Evolutionary conservation across 345 rosid species (phyloP), one percentile per base, ranked within the genome.

Genomic region (Melaleuca quinquenervia): DNA sequence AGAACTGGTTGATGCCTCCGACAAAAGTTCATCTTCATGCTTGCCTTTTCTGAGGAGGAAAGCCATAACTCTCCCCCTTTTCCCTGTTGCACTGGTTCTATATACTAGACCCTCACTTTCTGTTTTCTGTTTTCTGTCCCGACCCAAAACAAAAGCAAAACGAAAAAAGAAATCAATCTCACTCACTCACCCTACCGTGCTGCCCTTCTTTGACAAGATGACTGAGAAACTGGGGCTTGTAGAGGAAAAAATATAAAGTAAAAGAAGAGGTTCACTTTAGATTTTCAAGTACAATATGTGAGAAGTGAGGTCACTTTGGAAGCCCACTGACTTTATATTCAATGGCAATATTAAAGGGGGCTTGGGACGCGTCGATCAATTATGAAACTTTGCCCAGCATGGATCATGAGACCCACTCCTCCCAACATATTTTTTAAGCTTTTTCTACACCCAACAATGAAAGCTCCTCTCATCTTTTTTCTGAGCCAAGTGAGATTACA

Each of bases 381-480:
- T 7, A 26, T 45, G n/a, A 41, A 84, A 21, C n/a, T 84, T 50
- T 62, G 80, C 80, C 26, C 13, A 70, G 9, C 80, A 54, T 52
- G 84, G 78, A 78, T 74, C 32, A 83, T 87, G 56, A 51, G 80
- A 13, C 78, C 83, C 90, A 90, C 89, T 88, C 85, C 55, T 84
- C 83, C 83, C 78, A 87, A 54, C 88, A 84, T 86, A 76, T 74
- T 55, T 70, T 60, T 86, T 60, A 70, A 70, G 26, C 80, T 36
- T 70, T 55, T 70, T 16, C 14, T 41, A 36, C 24, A 41, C 45
- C 48, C 80, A 36, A 70, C 80, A 70, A 41, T 49, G n/a, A 16
- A 8, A 49, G 50, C 90, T 83, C 86, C 85, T 49, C 84, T 60
- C 89, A 85, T 88, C 70, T 13, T 36, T 88, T 87, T 83, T 82